Conservation (phyloP, 768 basidiomycete genomes). For the Suillus americanus region DNA sequence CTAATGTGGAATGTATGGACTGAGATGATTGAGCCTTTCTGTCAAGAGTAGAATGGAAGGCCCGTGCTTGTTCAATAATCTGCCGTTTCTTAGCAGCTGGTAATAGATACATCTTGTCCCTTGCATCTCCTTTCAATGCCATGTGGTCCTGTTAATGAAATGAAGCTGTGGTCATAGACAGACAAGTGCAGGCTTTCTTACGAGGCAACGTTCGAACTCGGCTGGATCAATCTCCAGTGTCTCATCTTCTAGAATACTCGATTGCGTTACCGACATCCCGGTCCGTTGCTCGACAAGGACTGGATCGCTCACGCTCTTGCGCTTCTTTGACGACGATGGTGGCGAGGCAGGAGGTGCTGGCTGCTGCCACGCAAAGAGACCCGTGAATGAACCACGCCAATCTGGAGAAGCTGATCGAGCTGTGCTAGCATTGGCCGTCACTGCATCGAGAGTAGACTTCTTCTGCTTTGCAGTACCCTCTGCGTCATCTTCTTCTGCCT, state of each 20-base stretch:
- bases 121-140: slow-evolving; percentile 69
- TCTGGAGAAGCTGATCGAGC: slow-evolving; percentile 38
- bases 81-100: slow-evolving; percentile 64
- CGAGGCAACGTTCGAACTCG: slow-evolving; percentile 72
- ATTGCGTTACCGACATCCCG: slow-evolving; percentile 20
- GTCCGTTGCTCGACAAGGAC: slow-evolving; percentile 51
- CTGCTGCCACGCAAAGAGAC: slow-evolving; percentile 64
- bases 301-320: slow-evolving; percentile 75
- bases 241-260: slow-evolving; percentile 23
- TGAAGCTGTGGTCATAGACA: slow-evolving; percentile 10
- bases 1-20: slow-evolving; percentile 51
- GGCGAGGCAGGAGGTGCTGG: slow-evolving; percentile 41
- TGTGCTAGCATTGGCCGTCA: slow-evolving; percentile 18
- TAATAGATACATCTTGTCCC: slow-evolving; percentile 61
- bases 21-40: slow-evolving; percentile 32
- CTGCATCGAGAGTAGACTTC: slow-evolving; percentile 30
- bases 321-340: slow-evolving; percentile 36
- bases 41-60: slow-evolving; percentile 34
- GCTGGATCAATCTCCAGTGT: slow-evolving; percentile 35
- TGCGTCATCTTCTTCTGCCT: slow-evolving; percentile 40
- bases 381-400: slow-evolving; percentile 59
- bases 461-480: slow-evolving; percentile 66
- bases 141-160: slow-evolving; percentile 57
- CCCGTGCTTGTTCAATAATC: slow-evolving; percentile 57
- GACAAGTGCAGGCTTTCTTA: slow-evolving; percentile 30